phyloP scores from a whole-genome alignment of 805 yeast species.

The Saccharomycopsis microspora region DNA sequence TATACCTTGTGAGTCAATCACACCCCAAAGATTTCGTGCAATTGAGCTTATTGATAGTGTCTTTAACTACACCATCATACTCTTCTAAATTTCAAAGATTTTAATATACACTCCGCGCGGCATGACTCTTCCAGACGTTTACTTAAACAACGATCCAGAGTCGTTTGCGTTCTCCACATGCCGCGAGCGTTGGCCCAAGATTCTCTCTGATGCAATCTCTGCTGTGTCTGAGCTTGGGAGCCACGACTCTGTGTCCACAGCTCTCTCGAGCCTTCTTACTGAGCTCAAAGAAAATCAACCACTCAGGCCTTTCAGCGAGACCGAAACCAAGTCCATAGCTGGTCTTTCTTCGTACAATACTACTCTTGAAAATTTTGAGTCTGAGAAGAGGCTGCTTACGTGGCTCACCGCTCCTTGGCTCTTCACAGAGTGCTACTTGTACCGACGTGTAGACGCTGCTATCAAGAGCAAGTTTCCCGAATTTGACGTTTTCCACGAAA shows the following conservation, averaged over 20 bases:
- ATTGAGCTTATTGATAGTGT: too few species aligned
- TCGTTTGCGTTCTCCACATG: constrained; percentile 83
- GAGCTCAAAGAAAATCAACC: constrained; percentile 19
- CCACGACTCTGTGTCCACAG: constrained; percentile 14
- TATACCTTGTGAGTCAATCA: too few species aligned
- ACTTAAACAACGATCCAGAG: constrained; percentile 52
- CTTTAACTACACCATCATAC: too few species aligned
- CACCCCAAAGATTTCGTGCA: too few species aligned
- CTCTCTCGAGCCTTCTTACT: constrained; percentile 2
- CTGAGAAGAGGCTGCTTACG: constrained; percentile 25
- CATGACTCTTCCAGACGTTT: constrained; percentile 32
- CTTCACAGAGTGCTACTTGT: constrained; percentile 73
- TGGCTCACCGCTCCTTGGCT: constrained; percentile 93
- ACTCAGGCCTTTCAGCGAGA: constrained; percentile 26
- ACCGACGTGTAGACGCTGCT: constrained; percentile 46
- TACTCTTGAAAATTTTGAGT: constrained; percentile 27
- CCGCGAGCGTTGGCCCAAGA: constrained; percentile 77
- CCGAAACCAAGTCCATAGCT: constrained; percentile 24
- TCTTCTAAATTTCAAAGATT: too few species aligned
- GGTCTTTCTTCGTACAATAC: constrained; percentile 52
- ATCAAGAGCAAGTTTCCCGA: constrained; percentile 22
- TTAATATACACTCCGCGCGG: too few species aligned
- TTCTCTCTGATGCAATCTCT: constrained; percentile 52
- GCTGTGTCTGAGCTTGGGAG: constrained; percentile 38
- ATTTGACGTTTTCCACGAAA: constrained; percentile 63